A percentile compares a stretch with the other conserved stretches of the same genome.
Evolutionary conservation across 2,329 filamentous ascomycete genomes (phyloP).

Genomic region (Nothomitra cinnamomea): DNA sequence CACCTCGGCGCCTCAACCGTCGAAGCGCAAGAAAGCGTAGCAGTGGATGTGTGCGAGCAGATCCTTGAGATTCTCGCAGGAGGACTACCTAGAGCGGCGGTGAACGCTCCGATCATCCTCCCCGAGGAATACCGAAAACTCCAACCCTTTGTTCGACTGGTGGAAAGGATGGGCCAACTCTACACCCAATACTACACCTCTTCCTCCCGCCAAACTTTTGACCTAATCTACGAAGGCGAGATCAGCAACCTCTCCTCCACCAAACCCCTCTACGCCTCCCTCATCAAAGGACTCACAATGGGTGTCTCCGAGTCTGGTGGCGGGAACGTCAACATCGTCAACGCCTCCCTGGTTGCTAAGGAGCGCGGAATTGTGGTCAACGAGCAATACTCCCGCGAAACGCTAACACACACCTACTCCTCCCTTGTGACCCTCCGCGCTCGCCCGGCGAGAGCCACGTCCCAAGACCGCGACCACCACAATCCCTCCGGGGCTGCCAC

Average conservation of each 20-base stretch:
- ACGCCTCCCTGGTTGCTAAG: conserved; percentile 56
- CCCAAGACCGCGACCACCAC: conserved; percentile 12
- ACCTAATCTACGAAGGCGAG: conserved; percentile 62
- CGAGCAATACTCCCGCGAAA: conserved; percentile 49
- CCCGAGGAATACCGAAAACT: conserved; percentile 65
- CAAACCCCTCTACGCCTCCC: conserved; percentile 59
- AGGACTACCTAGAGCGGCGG: conserved; percentile 55
- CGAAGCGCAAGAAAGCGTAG: conserved; percentile 73
- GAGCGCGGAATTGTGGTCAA: conserved; percentile 65
- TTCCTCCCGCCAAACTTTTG: conserved; percentile 40
- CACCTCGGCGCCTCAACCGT: conserved; percentile 66
- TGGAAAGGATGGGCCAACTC: conserved; percentile 63
- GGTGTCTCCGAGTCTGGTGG: conserved; percentile 49
- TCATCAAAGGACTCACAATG: conserved; percentile 59
- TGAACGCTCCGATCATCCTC: conserved; percentile 67
- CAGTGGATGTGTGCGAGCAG: conserved; percentile 67
- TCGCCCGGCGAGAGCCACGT: conserved; percentile 23
- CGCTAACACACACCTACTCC: conserved; percentile 45
- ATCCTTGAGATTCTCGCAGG: conserved; percentile 57
- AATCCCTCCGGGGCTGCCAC: conserved; percentile 10
- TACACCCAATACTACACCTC: conserved; percentile 58
- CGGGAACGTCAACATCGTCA: conserved; percentile 69
- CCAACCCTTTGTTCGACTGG: conserved; percentile 56
- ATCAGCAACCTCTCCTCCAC: conserved; percentile 56
- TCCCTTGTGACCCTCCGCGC: conserved; percentile 55